These are phyloP conservation scores for Colletotrichum tofieldiae DNA, from an alignment of 2,329 filamentous ascomycete genomes.

Conservation along the genomic window DNA sequence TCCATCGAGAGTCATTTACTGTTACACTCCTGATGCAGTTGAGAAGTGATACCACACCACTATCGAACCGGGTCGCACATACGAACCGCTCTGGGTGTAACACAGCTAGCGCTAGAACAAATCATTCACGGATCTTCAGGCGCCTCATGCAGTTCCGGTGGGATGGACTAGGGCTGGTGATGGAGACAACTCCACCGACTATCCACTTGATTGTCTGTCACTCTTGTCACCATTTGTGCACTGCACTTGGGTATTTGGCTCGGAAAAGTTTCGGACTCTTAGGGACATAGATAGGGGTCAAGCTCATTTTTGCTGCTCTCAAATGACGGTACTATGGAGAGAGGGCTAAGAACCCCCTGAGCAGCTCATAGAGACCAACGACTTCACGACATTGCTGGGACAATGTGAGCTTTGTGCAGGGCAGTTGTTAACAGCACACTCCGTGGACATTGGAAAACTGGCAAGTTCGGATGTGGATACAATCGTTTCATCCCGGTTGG, in stretches of 20 bases:
- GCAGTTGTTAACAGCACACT: too few relatives aligned
- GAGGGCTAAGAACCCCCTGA: neutral
- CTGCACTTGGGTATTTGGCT: neutral
- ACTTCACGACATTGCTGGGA: too few relatives aligned
- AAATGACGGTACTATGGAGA: neutral
- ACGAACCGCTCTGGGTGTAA: neutral
- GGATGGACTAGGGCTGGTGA: slow-evolving; percentile 11
- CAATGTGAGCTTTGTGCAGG: too few relatives aligned
- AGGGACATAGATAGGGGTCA: neutral
- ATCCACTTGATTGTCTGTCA: slow-evolving; percentile 20
- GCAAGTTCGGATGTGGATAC: too few relatives aligned
- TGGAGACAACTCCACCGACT: slow-evolving; percentile 13
- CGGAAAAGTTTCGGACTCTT: neutral
- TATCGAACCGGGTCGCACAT: neutral
- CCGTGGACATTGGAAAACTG: too few relatives aligned
- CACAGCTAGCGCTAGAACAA: slow-evolving; percentile 12
- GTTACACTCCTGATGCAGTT: neutral
- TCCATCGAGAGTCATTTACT: neutral
- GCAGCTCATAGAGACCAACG: too few relatives aligned
- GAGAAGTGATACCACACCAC: slow-evolving; percentile 10
- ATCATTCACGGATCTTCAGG: slow-evolving; percentile 20
- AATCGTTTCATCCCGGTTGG: too few relatives aligned
- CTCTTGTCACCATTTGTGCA: neutral
- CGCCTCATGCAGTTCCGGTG: neutral
- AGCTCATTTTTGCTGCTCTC: neutral